Base-by-base conservation (phyloP, 2,329 filamentous ascomycete species). In the Neopestalotiopsis sp. region DNA sequence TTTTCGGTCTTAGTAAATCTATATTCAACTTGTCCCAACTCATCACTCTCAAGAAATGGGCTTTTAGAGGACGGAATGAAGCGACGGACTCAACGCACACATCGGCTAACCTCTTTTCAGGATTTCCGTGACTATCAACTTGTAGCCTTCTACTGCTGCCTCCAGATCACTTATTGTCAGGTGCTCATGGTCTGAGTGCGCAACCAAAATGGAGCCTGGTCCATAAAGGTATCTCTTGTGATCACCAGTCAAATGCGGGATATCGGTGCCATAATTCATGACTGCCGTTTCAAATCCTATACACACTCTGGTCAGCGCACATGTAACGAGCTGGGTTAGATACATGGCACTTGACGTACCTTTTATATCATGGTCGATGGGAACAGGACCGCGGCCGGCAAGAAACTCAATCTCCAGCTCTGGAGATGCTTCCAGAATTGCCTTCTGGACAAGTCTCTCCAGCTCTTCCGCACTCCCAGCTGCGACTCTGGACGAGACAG, bases 261-360 rank as follows among this genome's bases (percentile, higher is more conserved):
- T 90, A 79, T 98, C 95, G 1, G 95, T 97, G 10, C 94, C 95
- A 76, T 97, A 97, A 77, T 96, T 97, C 62, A 94, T 92, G 0
- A 92, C 89, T 64, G 92, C 88, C 0, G 87, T 90, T 13, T 95
- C 89, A 70, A 97, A 97, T 0, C 92, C 88, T 88, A 38, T 4
- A 5, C 6, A 38, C 4, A 5, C 6, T 7, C 52, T 58, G 2
- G 6, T 34, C 10, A 45, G 59, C 12, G 56, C 6, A 17, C 4
- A n/a, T 61, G 1, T n/a, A 17, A 56, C 3, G 4, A 24, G 1
- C 10, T 7, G 1, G 6, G n/a, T 20, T 4, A 40, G 56, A 4
- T 14, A 34, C 9, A 13, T 13, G 38, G 7, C 4, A 9, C 4
- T 6, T 3, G 7, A 20, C 45, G 7, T 20, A 69, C 67, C 67